These are phyloP conservation scores for Syncephalastrum racemosum DNA, from an alignment of 371 early-diverging fungal species.

Conservation along the genomic window DNA sequence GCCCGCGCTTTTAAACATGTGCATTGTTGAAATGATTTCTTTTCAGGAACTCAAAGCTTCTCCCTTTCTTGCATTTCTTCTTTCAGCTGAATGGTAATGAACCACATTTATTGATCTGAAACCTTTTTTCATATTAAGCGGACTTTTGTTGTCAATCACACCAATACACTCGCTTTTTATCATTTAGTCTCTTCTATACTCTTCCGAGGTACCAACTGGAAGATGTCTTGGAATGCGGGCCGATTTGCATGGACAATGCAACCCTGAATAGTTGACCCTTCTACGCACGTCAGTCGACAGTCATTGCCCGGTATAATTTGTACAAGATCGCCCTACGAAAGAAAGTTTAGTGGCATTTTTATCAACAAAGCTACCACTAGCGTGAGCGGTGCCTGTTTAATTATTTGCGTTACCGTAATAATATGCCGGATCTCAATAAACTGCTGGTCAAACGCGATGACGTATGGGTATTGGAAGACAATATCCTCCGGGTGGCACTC, in stretches of 20 bases:
- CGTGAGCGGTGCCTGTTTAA: neutral
- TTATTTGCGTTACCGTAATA: constrained; percentile 35
- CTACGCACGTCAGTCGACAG: constrained; percentile 15
- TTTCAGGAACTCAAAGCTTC: too few species aligned
- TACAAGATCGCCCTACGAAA: constrained; percentile 22
- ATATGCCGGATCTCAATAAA: constrained; percentile 85
- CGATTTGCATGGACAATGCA: constrained; percentile 17
- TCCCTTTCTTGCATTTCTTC: too few species aligned
- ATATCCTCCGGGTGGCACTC: constrained; percentile 41
- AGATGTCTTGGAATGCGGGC: constrained; percentile 15
- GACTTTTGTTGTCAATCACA: too few species aligned
- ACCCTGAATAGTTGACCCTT: constrained; percentile 17
- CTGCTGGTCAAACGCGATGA: constrained; percentile 77
- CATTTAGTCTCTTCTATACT: too few species aligned
- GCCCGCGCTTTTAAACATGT: too few species aligned
- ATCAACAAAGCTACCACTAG: neutral
- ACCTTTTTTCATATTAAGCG: too few species aligned
- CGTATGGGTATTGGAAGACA: constrained; percentile 69
- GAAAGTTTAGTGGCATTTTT: neutral
- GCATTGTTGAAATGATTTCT: too few species aligned
- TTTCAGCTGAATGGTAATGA: too few species aligned
- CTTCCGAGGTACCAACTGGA: constrained; percentile 5
- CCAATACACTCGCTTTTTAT: too few species aligned
- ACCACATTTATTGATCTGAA: too few species aligned
- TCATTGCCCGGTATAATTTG: constrained; percentile 24